Percentiles rank a stretch among this genome's conserved stretches.
Evolutionary conservation across 257 asterid genomes (phyloP).

Genomic region (Scutellaria baicalensis): DNA sequence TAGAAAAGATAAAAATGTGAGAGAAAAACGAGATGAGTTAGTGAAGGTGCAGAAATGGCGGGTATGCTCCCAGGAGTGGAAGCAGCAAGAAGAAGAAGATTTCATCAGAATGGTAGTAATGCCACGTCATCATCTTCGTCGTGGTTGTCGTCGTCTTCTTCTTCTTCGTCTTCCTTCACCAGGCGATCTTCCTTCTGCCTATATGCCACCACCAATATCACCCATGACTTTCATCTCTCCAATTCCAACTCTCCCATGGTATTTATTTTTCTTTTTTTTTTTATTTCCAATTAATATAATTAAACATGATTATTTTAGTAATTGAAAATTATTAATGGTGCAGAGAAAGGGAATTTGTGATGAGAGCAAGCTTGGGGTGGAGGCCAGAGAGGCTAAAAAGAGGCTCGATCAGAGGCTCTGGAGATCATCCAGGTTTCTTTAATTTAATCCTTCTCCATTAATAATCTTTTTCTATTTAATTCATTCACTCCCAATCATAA

Average conservation of each 20-base stretch:
- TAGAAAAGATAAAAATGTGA: no score
- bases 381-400: constrained; percentile 33
- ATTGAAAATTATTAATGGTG: background rate
- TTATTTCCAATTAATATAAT: no score
- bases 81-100: constrained; percentile 54
- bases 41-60: constrained; percentile 25
- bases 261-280: background rate
- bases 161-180: background rate
- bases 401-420: constrained; percentile 29
- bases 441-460: no score
- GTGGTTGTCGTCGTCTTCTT: no score
- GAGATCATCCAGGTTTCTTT: background rate
- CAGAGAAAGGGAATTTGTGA: constrained; percentile 20
- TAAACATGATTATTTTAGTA: no score
- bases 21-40: no score
- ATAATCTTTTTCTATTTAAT: no score
- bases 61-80: constrained; percentile 70
- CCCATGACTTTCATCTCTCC: constrained; percentile 29
- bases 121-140: no score
- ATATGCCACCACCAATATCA: no score
- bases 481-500: no score
- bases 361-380: constrained; percentile 19
- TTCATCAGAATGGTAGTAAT: constrained; percentile 33
- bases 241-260: background rate
- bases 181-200: constrained; percentile 43